Evolutionary conservation across 345 rosid genomes (phyloP), one percentile per base, ranked within the genome.

Genomic region (Salix caprea): DNA sequence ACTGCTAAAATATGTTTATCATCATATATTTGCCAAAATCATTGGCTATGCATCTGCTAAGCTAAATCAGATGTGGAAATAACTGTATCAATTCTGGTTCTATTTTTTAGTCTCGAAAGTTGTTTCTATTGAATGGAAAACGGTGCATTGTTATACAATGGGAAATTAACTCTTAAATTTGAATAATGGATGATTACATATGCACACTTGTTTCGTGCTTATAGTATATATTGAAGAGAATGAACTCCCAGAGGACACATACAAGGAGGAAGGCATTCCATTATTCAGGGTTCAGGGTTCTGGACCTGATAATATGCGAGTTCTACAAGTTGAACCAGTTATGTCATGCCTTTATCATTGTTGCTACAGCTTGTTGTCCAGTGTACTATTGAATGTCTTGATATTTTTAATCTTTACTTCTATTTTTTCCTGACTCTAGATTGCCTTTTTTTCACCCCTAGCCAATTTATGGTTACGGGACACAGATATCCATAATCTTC

Each of bases 271-370:
- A 28, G 30, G 30, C 30, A 28, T 28, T 28, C 0, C 30, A 28
- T 28, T 28, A 28, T 96, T 96, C 81, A 88, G 92, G 67, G 81
- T 26, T 26, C 26, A 26, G 26, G 26, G 26, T 26, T 26, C 26
- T 26, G 26, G 26, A 26, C 26, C 1, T 26, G 26, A 26, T 76
- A 89, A 91, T 81, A 92, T 96, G 99, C 99, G 94, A 90, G 93
- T 97, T 64, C 87, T 96, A 83, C 99, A 96, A 91, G 95, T 94
- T 77, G 96, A 96, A 70, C 82, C 97, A 8, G 99, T 96, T n/a
- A 92, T 58, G 91, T 78, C 77, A 24, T 76, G 69, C 52, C 76
- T 56, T 42, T 72, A 8, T 71, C 42, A 26, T 67, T 56, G 5
- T 71, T 6, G 34, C 23, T 71, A 14, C 16, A 69, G 39, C 7